Evolutionary conservation across 805 yeast species (phyloP), one percentile per base, ranked within the genome.

Genomic region (Hanseniaspora singularis): DNA sequence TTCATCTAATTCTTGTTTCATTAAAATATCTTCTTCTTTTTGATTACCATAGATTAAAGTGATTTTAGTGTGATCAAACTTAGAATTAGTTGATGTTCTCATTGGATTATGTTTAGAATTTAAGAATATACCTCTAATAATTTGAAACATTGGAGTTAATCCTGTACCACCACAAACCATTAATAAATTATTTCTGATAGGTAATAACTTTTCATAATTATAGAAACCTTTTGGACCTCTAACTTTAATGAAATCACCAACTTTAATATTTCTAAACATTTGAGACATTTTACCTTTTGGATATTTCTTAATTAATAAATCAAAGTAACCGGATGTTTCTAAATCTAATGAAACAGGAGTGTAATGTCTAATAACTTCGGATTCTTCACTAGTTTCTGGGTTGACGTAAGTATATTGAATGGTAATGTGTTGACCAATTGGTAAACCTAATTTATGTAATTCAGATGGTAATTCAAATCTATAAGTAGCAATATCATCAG

Each of bases 161-260:
- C 96, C 96, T 32, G 96, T 85, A 58, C 96, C 97, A 55, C 96
- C 96, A 34, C 95, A 94, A 54, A 89, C 78, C 96, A 88, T 88
- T 46, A 81, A 86, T 50, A 88, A 71, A 51, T 73, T 71, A 50
- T 71, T 67, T 23, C 36, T 40, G 10, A 30, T 37, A 49, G 74
- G 78, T 78, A 81, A 77, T 65, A 83, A 84, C 55, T 94, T 86
- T 45, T 76, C 69, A 67, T 88, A 88, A 51, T 77, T 73, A 70
- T 83, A 86, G 57, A 76, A 76, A 7, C 97, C 96, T 66, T 83
- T 84, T 56, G 97, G 97, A 24, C 97, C 95, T 60, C 82, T 74
- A 0, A 86, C 81, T 42, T 74, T 76, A 55, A 87, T 77, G 33
- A 71, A 60, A 55, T 88, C 94, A 53, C 96, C 96, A 50, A 87